Base-by-base conservation (phyloP, 352 stramenopile species). In the Blastocystis sp. region DNA sequence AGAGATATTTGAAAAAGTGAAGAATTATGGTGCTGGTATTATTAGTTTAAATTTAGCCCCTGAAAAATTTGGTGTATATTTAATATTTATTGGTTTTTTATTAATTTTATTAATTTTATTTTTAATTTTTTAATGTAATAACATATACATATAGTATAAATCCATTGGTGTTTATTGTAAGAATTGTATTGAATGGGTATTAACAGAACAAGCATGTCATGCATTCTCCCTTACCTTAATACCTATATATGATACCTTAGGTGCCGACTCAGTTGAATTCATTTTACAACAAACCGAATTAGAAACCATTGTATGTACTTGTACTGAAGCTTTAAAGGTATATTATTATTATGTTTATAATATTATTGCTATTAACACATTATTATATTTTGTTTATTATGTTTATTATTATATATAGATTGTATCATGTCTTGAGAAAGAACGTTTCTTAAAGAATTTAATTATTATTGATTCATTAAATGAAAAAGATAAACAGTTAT, bases 131-230 rank as follows among this genome's bases (percentile, higher is more conserved):
- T n/a, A n/a, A 32, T 10, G 0, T 11, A 1, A 9, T 7, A 2
- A 11, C 6, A 9, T 1, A 56, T 16, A 47, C 4, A 27, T 23
- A 16, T 62, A 62, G 52, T 62, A 62, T 19, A 46, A 36, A n/a
- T 54, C 54, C 31, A 45, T 94, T 13, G 84, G 75, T 24, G 76
- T 96, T 43, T 96, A 93, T 72, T 89, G 90, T 73, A 91, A 84
- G 67, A 96, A 96, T 67, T 88, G 76, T 10, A 77, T 87, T 34
- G 86, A 96, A 62, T 95, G 86, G 83, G 70, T 91, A 9, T 68
- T 96, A 27, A 75, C 72, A 0, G 86, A 95, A 58, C 83, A 93
- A 64, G 80, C 76, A 1, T 71, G 73, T 13, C 86, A 85, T 58
- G 70, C 69, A 37, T 55, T 83, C 41, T 69, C 70, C 32, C 73